Conservation (phyloP, 345 rosid species). For the sweet orange (Citrus sinensis) region DNA sequence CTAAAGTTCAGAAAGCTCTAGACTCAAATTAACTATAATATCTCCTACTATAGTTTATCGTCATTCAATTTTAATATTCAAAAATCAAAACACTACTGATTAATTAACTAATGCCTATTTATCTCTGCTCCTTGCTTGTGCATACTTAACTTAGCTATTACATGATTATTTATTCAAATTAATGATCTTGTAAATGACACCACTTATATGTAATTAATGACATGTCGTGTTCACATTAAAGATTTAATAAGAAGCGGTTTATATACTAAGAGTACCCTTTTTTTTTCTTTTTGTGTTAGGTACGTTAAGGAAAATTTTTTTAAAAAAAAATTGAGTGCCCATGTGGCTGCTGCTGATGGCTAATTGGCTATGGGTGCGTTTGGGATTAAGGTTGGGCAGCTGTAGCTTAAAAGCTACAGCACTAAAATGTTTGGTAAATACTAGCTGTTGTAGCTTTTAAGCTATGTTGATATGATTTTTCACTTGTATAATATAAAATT, state of each 20-base stretch:
- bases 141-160: background rate
- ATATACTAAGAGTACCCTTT: too few relatives aligned
- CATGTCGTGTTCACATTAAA: background rate
- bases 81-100: background rate
- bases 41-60: background rate
- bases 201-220: background rate
- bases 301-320: too few relatives aligned
- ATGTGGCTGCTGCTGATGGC: background rate
- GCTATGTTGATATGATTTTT: too few relatives aligned
- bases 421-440: too few relatives aligned
- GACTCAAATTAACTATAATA: background rate
- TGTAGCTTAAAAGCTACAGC: too few relatives aligned
- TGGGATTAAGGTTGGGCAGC: too few relatives aligned
- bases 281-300: too few relatives aligned
- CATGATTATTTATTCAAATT: background rate
- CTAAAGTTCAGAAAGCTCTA: slow-evolving; percentile 51
- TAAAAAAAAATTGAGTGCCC: too few relatives aligned
- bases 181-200: background rate
- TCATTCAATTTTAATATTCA: background rate
- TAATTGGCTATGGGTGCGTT: background rate
- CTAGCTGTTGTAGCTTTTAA: too few relatives aligned
- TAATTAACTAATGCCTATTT: too few relatives aligned
- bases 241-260: too few relatives aligned
- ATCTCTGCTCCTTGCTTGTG: background rate
- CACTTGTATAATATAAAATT: too few relatives aligned